Evolutionary conservation across 2,329 filamentous ascomycete genomes (phyloP), one percentile per base, ranked within the genome.

Genomic region (Scedosporium apiospermum): DNA sequence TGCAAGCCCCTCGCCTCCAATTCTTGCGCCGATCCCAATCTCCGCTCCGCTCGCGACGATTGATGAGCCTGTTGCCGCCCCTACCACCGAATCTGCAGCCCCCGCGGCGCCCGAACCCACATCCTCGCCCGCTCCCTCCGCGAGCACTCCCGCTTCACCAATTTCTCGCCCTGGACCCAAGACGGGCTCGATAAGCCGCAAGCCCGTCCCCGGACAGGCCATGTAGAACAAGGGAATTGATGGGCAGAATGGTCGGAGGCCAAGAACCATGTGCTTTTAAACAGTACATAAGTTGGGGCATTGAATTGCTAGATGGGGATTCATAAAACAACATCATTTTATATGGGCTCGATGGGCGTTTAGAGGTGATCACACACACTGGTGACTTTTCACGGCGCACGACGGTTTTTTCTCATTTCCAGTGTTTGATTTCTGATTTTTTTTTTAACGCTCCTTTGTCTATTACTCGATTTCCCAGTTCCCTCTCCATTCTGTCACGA

Each of bases 181-280:
- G 46, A 71, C 76, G 34, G 77, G 75, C 49, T 73, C 78, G 27
- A 75, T 83, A 64, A 76, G 73, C 66, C 78, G 82, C 62, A 85
- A 86, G 71, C 81, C 83, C 27, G 78, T 86, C 49, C 81, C 82
- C 5, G 81, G 81, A 42, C 81, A 83, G 70, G 80, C 81, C 3
- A 79, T 78, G 63, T 82, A 60, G 27, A 70, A 27, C 53, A 14
- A 26, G 27, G 53, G 14, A 16, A 49, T 6, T 21, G 16, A n/a
- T 49, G 16, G 18, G 44, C 44, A 21, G 44, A 49, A 49, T 49
- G 44, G 44, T 49, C 44, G 18, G 18, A 21, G 18, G 44, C 44
- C 44, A 49, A 21, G 18, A 9, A 4, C 18, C 44, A n/a, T 21
- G 44, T 7, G 16, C 16, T 49, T 53, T 53, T 18, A 21, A 26